Evolutionary conservation across 2,329 filamentous ascomycete species (phyloP).

Genomic region (Cladosporium austrohemisphaericum): DNA sequence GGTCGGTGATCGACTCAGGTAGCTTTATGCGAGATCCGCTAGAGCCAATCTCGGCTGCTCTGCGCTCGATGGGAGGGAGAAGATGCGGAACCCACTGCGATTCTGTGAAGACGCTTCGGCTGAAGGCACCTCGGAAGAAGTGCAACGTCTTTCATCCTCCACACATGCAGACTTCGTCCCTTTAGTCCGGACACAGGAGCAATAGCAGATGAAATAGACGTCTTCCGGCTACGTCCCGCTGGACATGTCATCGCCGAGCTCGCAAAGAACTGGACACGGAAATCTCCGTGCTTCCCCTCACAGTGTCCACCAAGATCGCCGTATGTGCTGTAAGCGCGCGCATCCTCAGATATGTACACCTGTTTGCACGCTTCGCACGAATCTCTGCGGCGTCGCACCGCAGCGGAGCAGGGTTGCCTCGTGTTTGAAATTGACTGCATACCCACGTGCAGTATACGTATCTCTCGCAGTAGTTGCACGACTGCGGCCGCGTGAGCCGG

Average conservation of each 20-base stretch:
- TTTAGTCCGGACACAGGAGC: too few species aligned
- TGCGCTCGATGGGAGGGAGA: conserved; percentile 9
- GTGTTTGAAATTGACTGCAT: conserved; percentile 15
- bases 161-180: background rate
- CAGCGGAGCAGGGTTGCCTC: conserved; percentile 11
- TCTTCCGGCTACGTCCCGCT: too few species aligned
- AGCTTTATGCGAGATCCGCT: conserved; percentile 10
- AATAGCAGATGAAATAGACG: too few species aligned
- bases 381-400: conserved; percentile 8
- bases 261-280: background rate
- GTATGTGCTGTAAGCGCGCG: conserved; percentile 6
- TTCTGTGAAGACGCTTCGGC: conserved; percentile 2
- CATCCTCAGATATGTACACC: conserved; percentile 13
- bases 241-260: background rate
- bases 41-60: conserved; percentile 12
- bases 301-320: conserved; percentile 1
- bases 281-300: conserved; percentile 13
- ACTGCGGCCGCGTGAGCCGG: background rate
- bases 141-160: background rate
- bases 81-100: too few species aligned
- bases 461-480: too few species aligned
- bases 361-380: conserved; percentile 8
- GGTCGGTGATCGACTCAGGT: conserved; percentile 12
- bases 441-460: conserved; percentile 6
- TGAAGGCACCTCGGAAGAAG: background rate